These are phyloP conservation scores for Exophiala spinifera DNA, from an alignment of 2,329 filamentous ascomycete species.

Conservation along the genomic window DNA sequence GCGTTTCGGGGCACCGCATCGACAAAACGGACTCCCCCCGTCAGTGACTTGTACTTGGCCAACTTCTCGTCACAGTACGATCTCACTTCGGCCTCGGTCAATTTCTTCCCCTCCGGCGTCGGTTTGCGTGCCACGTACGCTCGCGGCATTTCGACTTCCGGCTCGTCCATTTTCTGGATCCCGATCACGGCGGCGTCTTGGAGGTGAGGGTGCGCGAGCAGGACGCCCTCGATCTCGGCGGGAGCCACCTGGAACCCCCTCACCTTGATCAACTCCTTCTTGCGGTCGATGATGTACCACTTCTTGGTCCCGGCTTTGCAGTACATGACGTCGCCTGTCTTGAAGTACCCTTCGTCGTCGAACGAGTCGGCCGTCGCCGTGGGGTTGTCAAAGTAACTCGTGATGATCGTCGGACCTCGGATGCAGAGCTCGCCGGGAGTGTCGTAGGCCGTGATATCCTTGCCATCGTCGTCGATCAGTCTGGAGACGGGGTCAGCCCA, in stretches of 20 bases:
- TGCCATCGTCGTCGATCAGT: conserved; percentile 56
- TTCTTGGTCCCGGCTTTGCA: conserved; percentile 63
- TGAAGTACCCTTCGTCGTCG: conserved; percentile 53
- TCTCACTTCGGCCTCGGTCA: conserved; percentile 41
- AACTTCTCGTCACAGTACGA: conserved; percentile 45
- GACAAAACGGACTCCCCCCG: conserved; percentile 48
- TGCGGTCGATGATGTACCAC: conserved; percentile 62
- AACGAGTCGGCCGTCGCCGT: conserved; percentile 32
- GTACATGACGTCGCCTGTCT: conserved; percentile 58
- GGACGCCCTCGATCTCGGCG: conserved; percentile 46
- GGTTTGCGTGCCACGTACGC: conserved; percentile 49
- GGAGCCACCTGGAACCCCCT: conserved; percentile 47
- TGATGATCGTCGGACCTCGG: conserved; percentile 38
- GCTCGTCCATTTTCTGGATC: conserved; percentile 36
- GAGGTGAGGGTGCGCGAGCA: conserved; percentile 45
- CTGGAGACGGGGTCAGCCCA: conserved; percentile 3
- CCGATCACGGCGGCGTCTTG: conserved; percentile 49
- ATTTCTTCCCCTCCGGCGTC: conserved; percentile 35
- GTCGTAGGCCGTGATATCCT: conserved; percentile 53
- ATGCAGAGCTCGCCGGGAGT: conserved; percentile 48
- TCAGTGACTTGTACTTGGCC: conserved; percentile 61
- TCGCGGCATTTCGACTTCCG: conserved; percentile 29
- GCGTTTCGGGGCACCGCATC: conserved; percentile 49
- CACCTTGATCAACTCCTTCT: conserved; percentile 29
- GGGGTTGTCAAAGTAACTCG: conserved; percentile 38